Conservation (phyloP, 805 yeast genomes). For the Candida easanensis region DNA sequence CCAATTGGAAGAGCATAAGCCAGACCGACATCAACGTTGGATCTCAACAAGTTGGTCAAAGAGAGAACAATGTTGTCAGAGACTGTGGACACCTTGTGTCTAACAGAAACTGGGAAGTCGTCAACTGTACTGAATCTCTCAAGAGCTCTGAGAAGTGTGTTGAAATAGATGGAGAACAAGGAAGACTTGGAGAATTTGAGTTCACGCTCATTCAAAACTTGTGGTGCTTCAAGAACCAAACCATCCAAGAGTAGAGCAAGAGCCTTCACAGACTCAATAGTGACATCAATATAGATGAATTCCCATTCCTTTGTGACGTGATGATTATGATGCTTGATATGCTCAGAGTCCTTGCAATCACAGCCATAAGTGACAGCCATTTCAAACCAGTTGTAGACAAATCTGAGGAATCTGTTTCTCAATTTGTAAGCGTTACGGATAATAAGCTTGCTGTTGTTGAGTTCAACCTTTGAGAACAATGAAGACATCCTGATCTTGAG, state of each 20-base stretch:
- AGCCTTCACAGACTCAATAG: slow-evolving; percentile 60
- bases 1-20: slow-evolving; percentile 77
- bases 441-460: slow-evolving; percentile 32
- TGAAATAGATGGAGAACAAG: slow-evolving; percentile 68
- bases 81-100: slow-evolving; percentile 54
- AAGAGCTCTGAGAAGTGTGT: slow-evolving; percentile 47
- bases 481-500: slow-evolving; percentile 44
- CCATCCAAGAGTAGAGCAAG: slow-evolving; percentile 52
- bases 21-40: slow-evolving; percentile 76
- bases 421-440: slow-evolving; percentile 43
- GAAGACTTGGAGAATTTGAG: slow-evolving; percentile 53
- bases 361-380: slow-evolving; percentile 43
- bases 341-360: slow-evolving; percentile 14
- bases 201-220: slow-evolving; percentile 51
- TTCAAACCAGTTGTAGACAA: slow-evolving; percentile 52
- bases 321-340: slow-evolving; percentile 1
- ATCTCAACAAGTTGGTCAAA: slow-evolving; percentile 63
- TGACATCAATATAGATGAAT: slow-evolving; percentile 54
- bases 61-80: slow-evolving; percentile 63
- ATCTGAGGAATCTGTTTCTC: slow-evolving; percentile 47
- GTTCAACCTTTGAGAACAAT: slow-evolving; percentile 35
- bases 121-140: slow-evolving; percentile 36
- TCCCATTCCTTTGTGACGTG: slow-evolving; percentile 37
- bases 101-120: slow-evolving; percentile 35
- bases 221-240: slow-evolving; percentile 59